Evolutionary conservation across 176 grass and related monocot species (phyloP), one percentile per base, ranked within the genome.

Genomic region (Areca catechu): DNA sequence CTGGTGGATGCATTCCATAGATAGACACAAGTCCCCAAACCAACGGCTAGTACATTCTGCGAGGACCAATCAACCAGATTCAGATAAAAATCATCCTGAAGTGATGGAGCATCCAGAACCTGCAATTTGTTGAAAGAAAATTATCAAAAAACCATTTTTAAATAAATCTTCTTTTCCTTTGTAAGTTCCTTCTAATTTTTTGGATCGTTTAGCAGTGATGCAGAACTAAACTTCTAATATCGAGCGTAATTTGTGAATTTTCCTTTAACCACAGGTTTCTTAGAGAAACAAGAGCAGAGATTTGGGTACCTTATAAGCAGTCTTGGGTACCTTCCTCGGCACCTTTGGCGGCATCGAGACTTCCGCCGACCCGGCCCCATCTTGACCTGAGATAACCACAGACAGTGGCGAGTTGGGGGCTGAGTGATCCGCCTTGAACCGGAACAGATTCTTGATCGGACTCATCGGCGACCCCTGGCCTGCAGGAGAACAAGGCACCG

Each of bases 61-160:
- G 93, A 85, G 5, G 93, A 98, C 87, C 93, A 98, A 66, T 98
- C 93, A 4, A 98, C 93, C 48, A 98, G 82, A 63, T 92, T 98
- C 24, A 98, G 78, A 71, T 98, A 98, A 79, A 98, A 98, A 73
- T 98, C 93, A 55, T 98, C 93, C 68, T 83, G 78, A 47, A 98
- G 83, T 10, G 84, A 88, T 5, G 87, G 93, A 37, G 93, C 93
- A 67, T 98, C 93, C 18, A 97, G 55, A 27, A 97, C 92, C 92
- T 90, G 47, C 20, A 54, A n/a, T n/a, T 37, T 7, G 54, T 43
- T 4, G 43, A 70, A 12, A 4, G 5, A 59, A 0, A 59, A 43
- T 43, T 12, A 12, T 43, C 34, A 43, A 12, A 43, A 9, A 43
- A 12, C 34, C 34, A 43, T 43, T 43, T 43, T 12, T 12, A 10